Conservation (phyloP, 495 filamentous ascomycete species). For the Jackrogersella minutella region DNA sequence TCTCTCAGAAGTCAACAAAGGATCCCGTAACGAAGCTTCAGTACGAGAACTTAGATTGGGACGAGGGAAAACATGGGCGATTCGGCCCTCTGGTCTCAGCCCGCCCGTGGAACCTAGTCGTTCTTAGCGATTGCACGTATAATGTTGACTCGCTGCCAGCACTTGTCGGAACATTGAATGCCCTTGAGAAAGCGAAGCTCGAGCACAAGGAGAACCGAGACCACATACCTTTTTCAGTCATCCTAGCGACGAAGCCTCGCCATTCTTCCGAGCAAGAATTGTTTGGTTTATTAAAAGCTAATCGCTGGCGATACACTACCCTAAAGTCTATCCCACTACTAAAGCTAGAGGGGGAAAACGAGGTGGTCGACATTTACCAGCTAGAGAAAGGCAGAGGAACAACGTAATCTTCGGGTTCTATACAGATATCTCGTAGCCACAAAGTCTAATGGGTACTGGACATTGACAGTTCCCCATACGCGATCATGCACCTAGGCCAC, state of each 20-base stretch:
- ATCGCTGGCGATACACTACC: constrained; percentile 61
- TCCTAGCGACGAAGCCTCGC: constrained; percentile 83
- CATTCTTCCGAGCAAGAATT: constrained; percentile 84
- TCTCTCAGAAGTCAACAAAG: constrained; percentile 16
- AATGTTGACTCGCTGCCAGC: constrained; percentile 82
- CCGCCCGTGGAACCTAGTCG: constrained; percentile 70
- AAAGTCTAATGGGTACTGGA: too few relatives aligned
- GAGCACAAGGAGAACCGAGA: constrained; percentile 48
- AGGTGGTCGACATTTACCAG: constrained; percentile 69
- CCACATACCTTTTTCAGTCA: constrained; percentile 53
- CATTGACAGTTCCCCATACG: too few relatives aligned
- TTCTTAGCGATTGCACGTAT: constrained; percentile 95
- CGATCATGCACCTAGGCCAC: too few relatives aligned
- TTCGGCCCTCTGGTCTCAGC: constrained; percentile 50
- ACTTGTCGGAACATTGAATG: constrained; percentile 73
- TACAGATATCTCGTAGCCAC: background rate
- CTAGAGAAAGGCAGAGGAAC: constrained; percentile 43
- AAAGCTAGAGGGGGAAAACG: constrained; percentile 62
- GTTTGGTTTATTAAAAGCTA: constrained; percentile 75
- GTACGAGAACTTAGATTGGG: constrained; percentile 81
- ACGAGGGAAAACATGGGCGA: constrained; percentile 47
- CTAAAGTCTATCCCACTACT: constrained; percentile 62
- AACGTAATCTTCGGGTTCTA: background rate
- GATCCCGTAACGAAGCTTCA: constrained; percentile 47
- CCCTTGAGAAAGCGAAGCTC: constrained; percentile 50